Evolutionary conservation across 306 rosid species (phyloP).

Genomic region (Malus domestica): DNA sequence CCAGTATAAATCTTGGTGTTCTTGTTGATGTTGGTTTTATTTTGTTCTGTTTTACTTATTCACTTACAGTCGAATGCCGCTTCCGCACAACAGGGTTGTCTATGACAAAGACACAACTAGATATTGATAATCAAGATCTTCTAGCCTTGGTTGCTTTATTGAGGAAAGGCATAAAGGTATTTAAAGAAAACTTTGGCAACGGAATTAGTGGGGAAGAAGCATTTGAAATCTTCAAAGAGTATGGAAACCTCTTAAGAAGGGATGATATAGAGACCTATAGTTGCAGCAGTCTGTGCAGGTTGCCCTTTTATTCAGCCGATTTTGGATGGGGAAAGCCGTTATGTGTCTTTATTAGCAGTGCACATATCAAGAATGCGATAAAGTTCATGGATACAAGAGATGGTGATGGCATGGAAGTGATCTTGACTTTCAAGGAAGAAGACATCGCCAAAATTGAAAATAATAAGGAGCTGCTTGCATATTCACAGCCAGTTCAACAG

Average conservation of each 20-base stretch:
- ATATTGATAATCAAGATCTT: neutral
- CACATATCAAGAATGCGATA: neutral
- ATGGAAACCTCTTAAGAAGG: neutral
- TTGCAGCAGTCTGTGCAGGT: neutral
- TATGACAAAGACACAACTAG: neutral
- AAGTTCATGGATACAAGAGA: neutral
- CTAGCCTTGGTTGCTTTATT: neutral
- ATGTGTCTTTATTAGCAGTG: neutral
- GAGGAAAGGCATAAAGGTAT: neutral
- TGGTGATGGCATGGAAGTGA: neutral
- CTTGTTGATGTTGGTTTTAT: too few species aligned
- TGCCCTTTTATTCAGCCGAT: neutral
- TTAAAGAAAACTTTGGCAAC: neutral
- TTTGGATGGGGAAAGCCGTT: neutral
- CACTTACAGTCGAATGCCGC: too few species aligned
- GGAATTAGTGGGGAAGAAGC: neutral
- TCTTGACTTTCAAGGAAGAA: neutral
- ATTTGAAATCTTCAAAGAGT: neutral
- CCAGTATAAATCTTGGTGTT: too few species aligned
- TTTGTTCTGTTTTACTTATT: too few species aligned
- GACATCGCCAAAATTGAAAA: neutral
- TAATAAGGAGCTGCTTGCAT: neutral
- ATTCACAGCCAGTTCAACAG: neutral
- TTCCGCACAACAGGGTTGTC: neutral
- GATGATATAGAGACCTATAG: neutral